A percentile compares a stretch with the other conserved stretches of the same genome.
phyloP scores from a whole-genome alignment of 495 filamentous ascomycete species.

The Rostrohypoxylon terebratum region DNA sequence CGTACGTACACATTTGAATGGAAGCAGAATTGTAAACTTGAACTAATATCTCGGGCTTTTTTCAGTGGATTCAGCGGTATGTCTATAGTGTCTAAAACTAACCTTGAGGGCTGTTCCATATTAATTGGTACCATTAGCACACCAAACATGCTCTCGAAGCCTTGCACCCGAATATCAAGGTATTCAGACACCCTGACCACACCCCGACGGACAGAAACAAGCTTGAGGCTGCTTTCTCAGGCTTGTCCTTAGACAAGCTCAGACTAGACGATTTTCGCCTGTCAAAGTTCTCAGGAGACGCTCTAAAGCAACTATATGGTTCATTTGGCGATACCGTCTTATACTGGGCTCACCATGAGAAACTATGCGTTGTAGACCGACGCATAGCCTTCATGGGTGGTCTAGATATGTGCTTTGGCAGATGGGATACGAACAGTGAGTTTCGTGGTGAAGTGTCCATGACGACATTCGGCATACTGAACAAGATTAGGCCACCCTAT shows the following conservation, averaged over 20 bases:
- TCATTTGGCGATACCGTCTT: slow-evolving; percentile 80
- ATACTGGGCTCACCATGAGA: slow-evolving; percentile 98
- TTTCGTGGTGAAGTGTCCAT: neutral
- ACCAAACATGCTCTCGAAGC: slow-evolving; percentile 85
- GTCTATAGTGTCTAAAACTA: neutral
- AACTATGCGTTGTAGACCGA: slow-evolving; percentile 86
- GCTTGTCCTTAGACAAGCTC: slow-evolving; percentile 65
- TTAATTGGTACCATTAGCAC: slow-evolving; percentile 61
- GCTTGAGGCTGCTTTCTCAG: slow-evolving; percentile 51
- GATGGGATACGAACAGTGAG: slow-evolving; percentile 70
- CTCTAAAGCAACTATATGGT: slow-evolving; percentile 82
- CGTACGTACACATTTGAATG: slow-evolving; percentile 60
- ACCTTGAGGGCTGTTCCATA: neutral
- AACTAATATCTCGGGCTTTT: slow-evolving; percentile 9
- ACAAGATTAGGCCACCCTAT: slow-evolving; percentile 75
- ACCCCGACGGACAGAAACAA: slow-evolving; percentile 65
- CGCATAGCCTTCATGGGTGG: slow-evolving; percentile 91
- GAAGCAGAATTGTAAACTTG: slow-evolving; percentile 1
- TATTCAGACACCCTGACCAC: slow-evolving; percentile 95
- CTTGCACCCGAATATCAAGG: slow-evolving; percentile 86
- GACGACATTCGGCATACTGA: slow-evolving; percentile 11
- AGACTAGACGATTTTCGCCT: slow-evolving; percentile 60
- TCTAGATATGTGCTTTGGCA: slow-evolving; percentile 73
- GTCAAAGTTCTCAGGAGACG: slow-evolving; percentile 71
- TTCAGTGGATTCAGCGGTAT: slow-evolving; percentile 74